phyloP scores from a whole-genome alignment of 768 basidiomycete species.

The Mycena polygramma region DNA sequence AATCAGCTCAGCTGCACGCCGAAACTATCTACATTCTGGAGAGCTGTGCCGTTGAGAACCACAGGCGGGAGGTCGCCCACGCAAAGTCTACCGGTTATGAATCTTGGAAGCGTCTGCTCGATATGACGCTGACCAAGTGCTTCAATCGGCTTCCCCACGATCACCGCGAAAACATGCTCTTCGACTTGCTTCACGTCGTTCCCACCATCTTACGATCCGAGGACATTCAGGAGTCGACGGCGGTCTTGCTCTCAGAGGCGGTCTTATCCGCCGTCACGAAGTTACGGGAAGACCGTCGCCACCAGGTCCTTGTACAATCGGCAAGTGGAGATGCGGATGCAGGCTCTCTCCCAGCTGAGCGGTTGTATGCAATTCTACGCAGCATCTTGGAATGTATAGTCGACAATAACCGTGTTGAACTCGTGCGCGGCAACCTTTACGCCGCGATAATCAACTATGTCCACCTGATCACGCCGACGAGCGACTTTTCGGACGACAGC shows the following conservation, averaged over 20 bases:
- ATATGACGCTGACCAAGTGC: conserved; percentile 88
- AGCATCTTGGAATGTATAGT: conserved; percentile 81
- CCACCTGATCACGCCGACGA: conserved; percentile 71
- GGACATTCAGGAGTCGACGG: conserved; percentile 77
- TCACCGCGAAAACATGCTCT: conserved; percentile 88
- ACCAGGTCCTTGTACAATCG: conserved; percentile 77
- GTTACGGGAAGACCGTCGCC: conserved; percentile 84
- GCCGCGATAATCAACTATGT: conserved; percentile 91
- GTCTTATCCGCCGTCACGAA: conserved; percentile 88
- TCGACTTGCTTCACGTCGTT: conserved; percentile 89
- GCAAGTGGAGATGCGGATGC: conserved; percentile 72
- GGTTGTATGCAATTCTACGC: conserved; percentile 80
- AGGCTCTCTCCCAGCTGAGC: conserved; percentile 83
- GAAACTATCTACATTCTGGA: conserved; percentile 86
- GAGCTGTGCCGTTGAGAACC: conserved; percentile 90
- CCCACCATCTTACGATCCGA: conserved; percentile 75
- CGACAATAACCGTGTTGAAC: conserved; percentile 82
- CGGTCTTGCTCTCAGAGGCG: conserved; percentile 87
- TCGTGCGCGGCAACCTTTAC: conserved; percentile 96
- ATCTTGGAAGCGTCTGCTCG: conserved; percentile 88
- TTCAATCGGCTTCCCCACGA: conserved; percentile 87
- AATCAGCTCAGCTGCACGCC: conserved; percentile 72
- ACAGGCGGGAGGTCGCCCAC: conserved; percentile 82
- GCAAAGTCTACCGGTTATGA: conserved; percentile 80
- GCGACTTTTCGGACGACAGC: conserved; percentile 39